phyloP scores from a whole-genome alignment of 306 rosid genomes.

The Acacia crassicarpa region DNA sequence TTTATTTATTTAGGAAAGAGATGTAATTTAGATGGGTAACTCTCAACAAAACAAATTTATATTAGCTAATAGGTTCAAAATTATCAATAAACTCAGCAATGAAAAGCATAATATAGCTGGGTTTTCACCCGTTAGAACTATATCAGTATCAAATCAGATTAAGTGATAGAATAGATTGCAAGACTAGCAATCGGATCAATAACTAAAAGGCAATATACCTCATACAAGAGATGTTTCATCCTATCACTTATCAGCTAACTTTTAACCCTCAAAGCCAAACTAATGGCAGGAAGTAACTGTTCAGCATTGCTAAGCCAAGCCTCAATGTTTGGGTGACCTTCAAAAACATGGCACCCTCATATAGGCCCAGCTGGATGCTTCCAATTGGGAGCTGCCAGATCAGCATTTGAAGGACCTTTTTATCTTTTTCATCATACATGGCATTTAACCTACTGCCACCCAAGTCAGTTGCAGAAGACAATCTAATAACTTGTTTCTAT shows the following conservation, averaged over 20 bases:
- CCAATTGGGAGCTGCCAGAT: slow-evolving; percentile 90
- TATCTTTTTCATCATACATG: slow-evolving; percentile 38
- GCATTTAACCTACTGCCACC: slow-evolving; percentile 16
- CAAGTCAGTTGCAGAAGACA: slow-evolving; percentile 35
- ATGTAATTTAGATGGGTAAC: too few relatives aligned
- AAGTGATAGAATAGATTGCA: background rate
- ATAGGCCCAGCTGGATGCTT: slow-evolving; percentile 84
- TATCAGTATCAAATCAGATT: background rate
- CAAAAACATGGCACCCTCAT: slow-evolving; percentile 96
- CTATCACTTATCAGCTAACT: slow-evolving; percentile 71
- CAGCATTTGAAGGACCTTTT: slow-evolving; percentile 66
- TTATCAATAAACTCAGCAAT: too few relatives aligned
- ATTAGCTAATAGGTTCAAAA: too few relatives aligned
- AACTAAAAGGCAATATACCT: slow-evolving; percentile 48
- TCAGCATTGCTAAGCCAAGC: slow-evolving; percentile 81
- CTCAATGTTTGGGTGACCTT: slow-evolving; percentile 62
- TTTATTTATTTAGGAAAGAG: too few relatives aligned
- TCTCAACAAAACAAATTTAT: too few relatives aligned
- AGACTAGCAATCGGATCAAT: background rate
- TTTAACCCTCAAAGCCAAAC: slow-evolving; percentile 86
- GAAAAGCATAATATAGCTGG: too few relatives aligned
- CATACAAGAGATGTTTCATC: slow-evolving; percentile 89
- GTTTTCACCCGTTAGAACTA: too few relatives aligned
- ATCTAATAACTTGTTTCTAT: slow-evolving; percentile 30
- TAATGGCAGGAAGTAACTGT: slow-evolving; percentile 91